Percentiles rank a stretch among this genome's conserved stretches.
Conservation (phyloP, 2,329 filamentous ascomycete species). For the Pseudogymnoascus sp. region DNA sequence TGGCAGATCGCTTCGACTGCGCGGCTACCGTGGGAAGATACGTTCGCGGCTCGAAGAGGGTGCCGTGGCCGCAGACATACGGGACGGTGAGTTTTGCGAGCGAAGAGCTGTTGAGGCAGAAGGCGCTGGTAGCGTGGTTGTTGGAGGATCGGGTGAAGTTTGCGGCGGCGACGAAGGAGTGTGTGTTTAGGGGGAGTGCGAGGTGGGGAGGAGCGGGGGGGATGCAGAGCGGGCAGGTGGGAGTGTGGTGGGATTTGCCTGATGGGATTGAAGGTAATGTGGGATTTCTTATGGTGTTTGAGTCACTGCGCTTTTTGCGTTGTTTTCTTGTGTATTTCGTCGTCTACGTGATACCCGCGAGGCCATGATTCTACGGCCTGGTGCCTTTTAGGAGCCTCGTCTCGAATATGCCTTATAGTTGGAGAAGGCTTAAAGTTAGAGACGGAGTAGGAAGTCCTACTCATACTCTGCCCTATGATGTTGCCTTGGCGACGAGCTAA, state of each 20-base stretch:
- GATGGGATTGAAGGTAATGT: conserved; percentile 54
- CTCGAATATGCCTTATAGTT: not conserved
- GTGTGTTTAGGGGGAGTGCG: conserved; percentile 57
- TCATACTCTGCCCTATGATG: not conserved
- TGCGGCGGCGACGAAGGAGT: conserved; percentile 52
- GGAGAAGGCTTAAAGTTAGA: not conserved
- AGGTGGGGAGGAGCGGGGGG: conserved; percentile 28
- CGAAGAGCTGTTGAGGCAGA: conserved; percentile 62
- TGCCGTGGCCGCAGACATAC: conserved; percentile 46
- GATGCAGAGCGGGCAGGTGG: conserved; percentile 30
- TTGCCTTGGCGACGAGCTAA: not conserved
- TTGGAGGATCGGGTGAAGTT: conserved; percentile 55
- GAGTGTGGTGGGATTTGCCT: conserved; percentile 67
- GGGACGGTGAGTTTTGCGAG: conserved; percentile 35
- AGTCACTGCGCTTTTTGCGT: not conserved
- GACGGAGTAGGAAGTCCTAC: not conserved
- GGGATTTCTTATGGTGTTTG: not conserved
- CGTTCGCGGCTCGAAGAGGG: conserved; percentile 39
- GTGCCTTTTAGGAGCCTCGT: not conserved
- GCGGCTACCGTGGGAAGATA: conserved; percentile 46
- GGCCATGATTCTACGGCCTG: not conserved
- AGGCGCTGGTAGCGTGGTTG: conserved; percentile 57
- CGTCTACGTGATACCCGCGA: not conserved
- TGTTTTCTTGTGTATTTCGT: not conserved
- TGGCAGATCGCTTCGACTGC: conserved; percentile 68